These are phyloP conservation scores for Epichloe festucae DNA, from an alignment of 2,329 filamentous ascomycete species.

Conservation along the genomic window DNA sequence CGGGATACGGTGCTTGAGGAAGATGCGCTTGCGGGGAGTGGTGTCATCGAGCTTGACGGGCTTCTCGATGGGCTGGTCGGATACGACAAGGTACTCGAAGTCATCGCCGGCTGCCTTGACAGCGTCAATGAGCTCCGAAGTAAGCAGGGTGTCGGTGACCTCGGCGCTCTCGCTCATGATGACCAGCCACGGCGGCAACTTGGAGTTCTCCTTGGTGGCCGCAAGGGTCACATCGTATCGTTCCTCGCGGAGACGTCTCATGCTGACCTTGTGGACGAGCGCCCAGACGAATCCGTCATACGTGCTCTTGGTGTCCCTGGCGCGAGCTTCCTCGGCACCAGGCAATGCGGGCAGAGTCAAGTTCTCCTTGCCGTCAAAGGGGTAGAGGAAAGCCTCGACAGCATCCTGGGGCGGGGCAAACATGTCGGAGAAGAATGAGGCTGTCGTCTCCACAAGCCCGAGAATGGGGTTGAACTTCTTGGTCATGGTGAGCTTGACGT, in stretches of 20 bases:
- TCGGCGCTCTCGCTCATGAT: constrained; percentile 97
- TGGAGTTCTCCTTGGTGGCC: constrained; percentile 80
- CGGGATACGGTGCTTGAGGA: constrained; percentile 61
- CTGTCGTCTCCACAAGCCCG: constrained; percentile 46
- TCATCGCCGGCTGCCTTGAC: constrained; percentile 62
- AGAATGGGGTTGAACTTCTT: constrained; percentile 77
- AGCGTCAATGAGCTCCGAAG: constrained; percentile 72
- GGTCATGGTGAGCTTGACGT: constrained; percentile 67
- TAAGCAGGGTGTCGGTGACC: constrained; percentile 77
- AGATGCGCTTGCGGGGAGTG: constrained; percentile 71
- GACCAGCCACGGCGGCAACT: constrained; percentile 79
- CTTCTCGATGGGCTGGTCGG: constrained; percentile 80
- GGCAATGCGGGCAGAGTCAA: constrained; percentile 56
- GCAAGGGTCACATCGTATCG: constrained; percentile 92
- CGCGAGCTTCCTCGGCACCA: constrained; percentile 40
- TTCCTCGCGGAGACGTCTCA: constrained; percentile 81
- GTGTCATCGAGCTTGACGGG: constrained; percentile 78
- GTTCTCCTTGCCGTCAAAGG: constrained; percentile 85
- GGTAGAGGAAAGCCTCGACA: constrained; percentile 65
- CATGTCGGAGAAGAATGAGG: constrained; percentile 71
- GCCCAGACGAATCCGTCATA: constrained; percentile 94
- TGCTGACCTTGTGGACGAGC: constrained; percentile 85
- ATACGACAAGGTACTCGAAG: constrained; percentile 78
- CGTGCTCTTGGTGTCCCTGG: constrained; percentile 47
- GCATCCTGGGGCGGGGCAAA: constrained; percentile 56